Evolutionary conservation across 768 basidiomycete genomes (phyloP).

Genomic region (Suillus ampliporus): DNA sequence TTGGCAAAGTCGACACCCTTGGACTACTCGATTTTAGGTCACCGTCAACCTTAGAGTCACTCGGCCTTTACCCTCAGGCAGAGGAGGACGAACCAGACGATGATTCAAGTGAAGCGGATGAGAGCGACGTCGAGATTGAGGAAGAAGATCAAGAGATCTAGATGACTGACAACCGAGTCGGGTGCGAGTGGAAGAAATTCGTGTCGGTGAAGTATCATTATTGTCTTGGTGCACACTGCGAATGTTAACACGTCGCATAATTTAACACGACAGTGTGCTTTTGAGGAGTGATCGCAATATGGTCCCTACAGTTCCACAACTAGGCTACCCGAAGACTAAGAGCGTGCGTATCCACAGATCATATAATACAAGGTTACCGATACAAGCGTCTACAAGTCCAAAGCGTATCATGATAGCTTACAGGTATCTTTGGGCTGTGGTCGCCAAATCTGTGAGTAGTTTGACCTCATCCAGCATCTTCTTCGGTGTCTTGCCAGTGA

Average conservation of each 20-base stretch:
- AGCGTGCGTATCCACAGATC: neutral
- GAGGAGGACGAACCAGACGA: constrained; percentile 6
- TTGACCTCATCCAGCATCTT: constrained; percentile 10
- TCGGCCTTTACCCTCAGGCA: neutral
- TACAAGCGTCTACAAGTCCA: neutral
- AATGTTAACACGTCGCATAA: neutral
- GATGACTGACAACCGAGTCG: neutral
- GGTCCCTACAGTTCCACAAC: neutral
- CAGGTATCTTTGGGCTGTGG: neutral
- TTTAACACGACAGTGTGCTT: too few species aligned
- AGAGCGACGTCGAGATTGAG: neutral
- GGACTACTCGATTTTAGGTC: constrained; percentile 7
- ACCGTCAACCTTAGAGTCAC: neutral
- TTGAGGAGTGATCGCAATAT: neutral
- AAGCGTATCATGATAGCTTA: neutral
- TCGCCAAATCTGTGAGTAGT: constrained; percentile 13
- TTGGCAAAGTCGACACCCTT: neutral
- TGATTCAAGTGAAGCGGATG: constrained; percentile 3
- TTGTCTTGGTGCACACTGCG: neutral
- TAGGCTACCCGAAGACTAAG: neutral
- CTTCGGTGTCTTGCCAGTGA: constrained; percentile 5
- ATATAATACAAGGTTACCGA: neutral
- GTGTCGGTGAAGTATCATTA: neutral
- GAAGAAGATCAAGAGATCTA: neutral
- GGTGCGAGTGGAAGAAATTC: neutral